These are phyloP conservation scores for Leccinum aurantiacum DNA, from an alignment of 768 basidiomycete genomes.

Conservation along the genomic window DNA sequence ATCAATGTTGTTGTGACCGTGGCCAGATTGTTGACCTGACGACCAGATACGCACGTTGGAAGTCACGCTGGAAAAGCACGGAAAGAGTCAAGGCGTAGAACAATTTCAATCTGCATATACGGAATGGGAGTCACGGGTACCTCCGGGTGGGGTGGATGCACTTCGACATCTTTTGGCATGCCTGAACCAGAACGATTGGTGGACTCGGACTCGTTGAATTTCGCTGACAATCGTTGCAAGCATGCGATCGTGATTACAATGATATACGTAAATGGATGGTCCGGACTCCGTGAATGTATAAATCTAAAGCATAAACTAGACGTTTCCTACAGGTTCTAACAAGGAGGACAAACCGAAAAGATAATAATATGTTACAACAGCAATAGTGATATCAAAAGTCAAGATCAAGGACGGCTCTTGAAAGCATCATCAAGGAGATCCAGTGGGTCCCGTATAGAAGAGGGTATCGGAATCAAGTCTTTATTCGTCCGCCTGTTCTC, in stretches of 20 bases:
- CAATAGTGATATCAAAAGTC: slow-evolving; percentile 5
- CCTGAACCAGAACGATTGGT: slow-evolving; percentile 60
- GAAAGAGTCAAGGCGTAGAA: slow-evolving; percentile 20
- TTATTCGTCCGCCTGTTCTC: slow-evolving; percentile 39
- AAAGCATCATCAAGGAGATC: slow-evolving; percentile 35
- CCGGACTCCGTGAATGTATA: slow-evolving; percentile 10
- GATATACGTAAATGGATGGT: slow-evolving; percentile 10
- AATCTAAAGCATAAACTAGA: slow-evolving; percentile 28
- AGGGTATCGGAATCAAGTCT: slow-evolving; percentile 32
- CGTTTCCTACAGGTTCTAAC: slow-evolving; percentile 10
- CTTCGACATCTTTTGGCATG: slow-evolving; percentile 55
- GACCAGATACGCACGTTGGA: slow-evolving; percentile 56
- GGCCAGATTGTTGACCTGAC: slow-evolving; percentile 2
- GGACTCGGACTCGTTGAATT: slow-evolving; percentile 32
- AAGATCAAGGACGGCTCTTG: slow-evolving; percentile 28
- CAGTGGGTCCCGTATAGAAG: slow-evolving; percentile 2
- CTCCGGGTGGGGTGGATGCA: slow-evolving; percentile 53
- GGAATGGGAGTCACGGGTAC: slow-evolving; percentile 33
- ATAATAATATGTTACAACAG: neutral
- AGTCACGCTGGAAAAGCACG: slow-evolving; percentile 53
- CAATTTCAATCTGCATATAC: slow-evolving; percentile 26
- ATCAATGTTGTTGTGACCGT: neutral
- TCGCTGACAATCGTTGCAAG: slow-evolving; percentile 1
- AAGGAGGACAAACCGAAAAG: slow-evolving; percentile 13
- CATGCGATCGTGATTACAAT: slow-evolving; percentile 14